phyloP scores from a whole-genome alignment of 768 basidiomycete species.

The Russula olivacea region DNA sequence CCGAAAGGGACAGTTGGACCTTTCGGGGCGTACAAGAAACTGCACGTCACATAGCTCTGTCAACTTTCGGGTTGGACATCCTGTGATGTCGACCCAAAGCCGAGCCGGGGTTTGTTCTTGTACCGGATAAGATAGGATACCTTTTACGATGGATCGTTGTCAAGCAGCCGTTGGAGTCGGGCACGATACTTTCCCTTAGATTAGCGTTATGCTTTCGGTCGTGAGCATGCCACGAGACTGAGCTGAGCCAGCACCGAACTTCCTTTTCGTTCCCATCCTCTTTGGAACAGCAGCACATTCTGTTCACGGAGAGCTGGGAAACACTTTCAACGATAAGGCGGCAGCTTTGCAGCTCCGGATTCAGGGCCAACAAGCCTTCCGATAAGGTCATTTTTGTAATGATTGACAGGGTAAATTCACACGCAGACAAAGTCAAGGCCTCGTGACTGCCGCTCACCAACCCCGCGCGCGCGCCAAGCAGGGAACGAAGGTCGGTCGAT shows the following conservation, averaged over 20 bases:
- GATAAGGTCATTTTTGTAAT: neutral
- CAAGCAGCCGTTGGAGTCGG: neutral
- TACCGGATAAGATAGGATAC: neutral
- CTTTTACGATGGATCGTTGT: neutral
- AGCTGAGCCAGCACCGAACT: neutral
- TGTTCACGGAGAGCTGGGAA: too few species aligned
- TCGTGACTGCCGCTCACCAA: neutral
- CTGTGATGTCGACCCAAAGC: neutral
- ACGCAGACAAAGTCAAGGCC: neutral
- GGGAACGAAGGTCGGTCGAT: neutral
- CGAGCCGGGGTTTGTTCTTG: neutral
- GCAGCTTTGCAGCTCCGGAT: neutral
- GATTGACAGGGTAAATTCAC: neutral
- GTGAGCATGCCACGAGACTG: neutral
- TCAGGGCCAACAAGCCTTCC: neutral
- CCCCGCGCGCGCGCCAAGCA: neutral
- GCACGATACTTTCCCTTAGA: neutral
- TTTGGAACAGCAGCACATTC: too few species aligned
- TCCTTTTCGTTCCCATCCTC: neutral
- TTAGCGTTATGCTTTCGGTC: neutral
- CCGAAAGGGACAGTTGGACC: slow-evolving; percentile 26
- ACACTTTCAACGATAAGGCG: neutral
- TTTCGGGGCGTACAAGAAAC: slow-evolving; percentile 25
- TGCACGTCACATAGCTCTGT: slow-evolving; percentile 12
- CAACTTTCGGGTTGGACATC: neutral